Base-by-base conservation (phyloP, 2,329 filamentous ascomycete genomes). In the Penicillium sp. region DNA sequence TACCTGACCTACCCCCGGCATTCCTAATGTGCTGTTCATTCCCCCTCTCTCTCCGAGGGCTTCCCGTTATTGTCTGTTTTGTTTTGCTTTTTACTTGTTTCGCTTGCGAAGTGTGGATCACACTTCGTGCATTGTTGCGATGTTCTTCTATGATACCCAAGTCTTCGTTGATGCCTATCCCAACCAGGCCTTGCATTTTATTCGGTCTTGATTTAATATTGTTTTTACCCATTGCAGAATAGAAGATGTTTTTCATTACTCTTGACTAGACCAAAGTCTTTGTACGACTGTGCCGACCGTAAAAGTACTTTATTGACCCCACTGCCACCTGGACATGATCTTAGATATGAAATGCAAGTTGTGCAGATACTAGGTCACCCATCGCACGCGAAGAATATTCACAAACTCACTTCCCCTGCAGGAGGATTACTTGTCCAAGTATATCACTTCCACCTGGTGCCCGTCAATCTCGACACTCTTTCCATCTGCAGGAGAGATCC, bases 201-300 rank as follows among this genome's bases (percentile, higher is more conserved):
- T 62, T 60, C 21, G n/a, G 18, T 18, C 11, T 31, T 45, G 5
- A 45, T 42, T 14, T 54, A 58, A 54, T 48, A 7, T 34, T 58
- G 9, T 47, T 9, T 56, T 46, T 33, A 48, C 42, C 52, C 59
- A 33, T 55, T 56, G 45, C 61, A 48, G 55, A 64, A 64, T 60
- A 64, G 63, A 65, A 57, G 50, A 62, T 50, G 56, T 40, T 54
- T 55, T 58, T 13, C 9, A 8, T n/a, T n/a, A n/a, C n/a, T n/a
- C n/a, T n/a, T n/a, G n/a, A n/a, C n/a, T n/a, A n/a, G n/a, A n/a
- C n/a, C n/a, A n/a, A n/a, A n/a, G n/a, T n/a, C n/a, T n/a, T n/a
- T n/a, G n/a, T n/a, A n/a, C n/a, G n/a, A n/a, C n/a, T n/a, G n/a
- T n/a, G n/a, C n/a, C n/a, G n/a, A n/a, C n/a, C n/a, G n/a, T n/a